Percentiles rank a stretch among this genome's conserved stretches.
Evolutionary conservation across 164 flowering plant genomes (phyloP).

Genomic region (Magnolia changhungtana): DNA sequence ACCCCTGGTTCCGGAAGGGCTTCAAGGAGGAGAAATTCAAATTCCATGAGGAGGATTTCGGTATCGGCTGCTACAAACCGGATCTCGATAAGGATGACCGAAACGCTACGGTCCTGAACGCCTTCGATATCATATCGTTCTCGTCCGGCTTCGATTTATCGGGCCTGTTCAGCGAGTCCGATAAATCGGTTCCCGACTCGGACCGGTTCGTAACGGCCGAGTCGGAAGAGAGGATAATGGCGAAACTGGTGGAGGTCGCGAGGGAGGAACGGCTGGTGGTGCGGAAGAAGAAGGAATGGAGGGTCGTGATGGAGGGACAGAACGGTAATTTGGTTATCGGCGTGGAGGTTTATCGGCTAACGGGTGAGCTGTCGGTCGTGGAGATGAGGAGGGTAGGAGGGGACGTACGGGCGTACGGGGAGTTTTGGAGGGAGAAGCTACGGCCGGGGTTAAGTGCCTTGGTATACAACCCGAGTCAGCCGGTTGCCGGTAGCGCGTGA

Average conservation of each 20-base stretch:
- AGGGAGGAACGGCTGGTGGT: conserved; percentile 42
- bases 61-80: conserved; percentile 11
- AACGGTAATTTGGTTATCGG: background rate
- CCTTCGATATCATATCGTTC: conserved; percentile 77
- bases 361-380: conserved; percentile 7
- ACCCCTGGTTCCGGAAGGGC: conserved; percentile 63
- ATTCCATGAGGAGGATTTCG: conserved; percentile 20
- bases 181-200: conserved; percentile 28
- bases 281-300: conserved; percentile 48
- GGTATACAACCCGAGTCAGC: background rate
- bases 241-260: conserved; percentile 61
- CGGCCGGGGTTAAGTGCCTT: background rate
- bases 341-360: conserved; percentile 9
- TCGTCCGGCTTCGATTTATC: conserved; percentile 78
- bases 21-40: conserved; percentile 14
- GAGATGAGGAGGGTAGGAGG: conserved; percentile 8
- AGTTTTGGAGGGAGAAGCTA: conserved; percentile 4
- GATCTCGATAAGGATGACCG: conserved; percentile 27
- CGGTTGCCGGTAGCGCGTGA: conserved; percentile 3
- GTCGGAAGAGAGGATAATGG: conserved; percentile 56
- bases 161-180: conserved; percentile 51
- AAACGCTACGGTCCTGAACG: conserved; percentile 52
- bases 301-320: conserved; percentile 51
- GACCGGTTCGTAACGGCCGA: conserved; percentile 52
- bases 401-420: conserved; percentile 5